Evolutionary conservation across 2,329 filamentous ascomycete species (phyloP), one percentile per base, ranked within the genome.

Genomic region (Talaromyces sp.): DNA sequence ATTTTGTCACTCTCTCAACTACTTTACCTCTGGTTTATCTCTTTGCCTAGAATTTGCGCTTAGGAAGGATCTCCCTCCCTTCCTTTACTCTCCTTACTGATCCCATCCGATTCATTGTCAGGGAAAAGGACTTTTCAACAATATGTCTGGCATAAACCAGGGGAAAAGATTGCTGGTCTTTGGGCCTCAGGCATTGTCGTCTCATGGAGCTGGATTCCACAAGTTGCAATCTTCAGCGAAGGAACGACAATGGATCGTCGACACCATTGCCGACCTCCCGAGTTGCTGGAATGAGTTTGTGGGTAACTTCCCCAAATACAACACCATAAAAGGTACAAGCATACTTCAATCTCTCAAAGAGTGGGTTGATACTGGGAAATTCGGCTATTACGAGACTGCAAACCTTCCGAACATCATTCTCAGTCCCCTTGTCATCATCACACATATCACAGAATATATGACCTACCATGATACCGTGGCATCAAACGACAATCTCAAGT

Each of bases 361-460:
- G 13, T 66, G 68, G 65, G 26, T 66, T 26, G 24, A 58, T 19
- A 64, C 60, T 10, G 63, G 63, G 27, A 58, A 55, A 27, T 24
- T 66, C 11, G 24, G 58, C 8, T 27, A 27, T n/a, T n/a, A 61
- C 50, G 38, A 63, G 6, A 51, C 29, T 1, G 27, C 59, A 27
- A 64, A 56, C 26, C 63, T 74, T 9, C 69, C 71, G 0, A 74
- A 73, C 58, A 67, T 68, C 13, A 56, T 77, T 13, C 68, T 78
- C 21, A 71, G 67, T 5, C 76, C 76, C 0, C 67, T 80, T 6
- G 71, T 77, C 7, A 69, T 79, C 17, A 65, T 75, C 51, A 66
- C 67, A 4, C 77, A 80, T n/a, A 65, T 78, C 9, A 65, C 65
- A 7, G 67, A 77, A 55, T 77, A 77, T 61, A 61, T 61, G 46